Evolutionary conservation across 352 stramenopile species (phyloP), one percentile per base, ranked within the genome.

Genomic region (Globisporangium solare): DNA sequence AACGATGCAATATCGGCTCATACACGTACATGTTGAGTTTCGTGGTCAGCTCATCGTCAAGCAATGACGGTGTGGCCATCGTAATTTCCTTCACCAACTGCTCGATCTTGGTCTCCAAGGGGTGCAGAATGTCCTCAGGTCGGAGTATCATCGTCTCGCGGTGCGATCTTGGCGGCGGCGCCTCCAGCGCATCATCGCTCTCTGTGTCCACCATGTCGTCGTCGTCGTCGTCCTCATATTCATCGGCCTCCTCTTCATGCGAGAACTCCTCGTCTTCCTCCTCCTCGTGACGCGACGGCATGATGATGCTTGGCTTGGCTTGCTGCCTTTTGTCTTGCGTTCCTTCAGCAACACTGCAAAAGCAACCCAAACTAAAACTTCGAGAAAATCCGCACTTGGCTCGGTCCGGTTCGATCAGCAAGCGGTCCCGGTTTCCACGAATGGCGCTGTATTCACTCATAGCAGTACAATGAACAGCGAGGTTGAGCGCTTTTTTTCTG

Each of bases 21-120:
- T 43, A n/a, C 18, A 75, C 78, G 57, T 53, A 92, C 82, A 84
- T 74, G 68, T 94, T 90, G 49, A 94, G 77, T 64, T 83, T 88
- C 13, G 68, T 73, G 50, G 73, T 83, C 27, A 85, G 60, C 35
- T 86, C 77, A 31, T 88, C 79, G 35, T 89, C 80, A 15, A 66
- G 64, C 54, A 86, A 66, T n/a, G 64, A 65, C 11, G 54, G 41
- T n/a, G 73, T 73, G 42, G 60, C 58, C 43, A 66, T 65, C 51
- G 79, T 79, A 39, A 93, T 66, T 21, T 92, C 83, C 56, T 86
- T 71, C 18, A 74, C 76, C n/a, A 94, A 61, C 37, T 85, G 75
- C 22, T 76, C 74, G 31, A 89, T 67, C n/a, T 66, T 67, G 13
- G 55, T 71, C 55, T 94, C 83, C 20, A 88, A 56, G 15, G 79